Percentiles rank a stretch among this genome's conserved stretches.
These are phyloP conservation scores for Sextonia rubra DNA, from an alignment of 164 flowering plant species.

Conservation along the genomic window DNA sequence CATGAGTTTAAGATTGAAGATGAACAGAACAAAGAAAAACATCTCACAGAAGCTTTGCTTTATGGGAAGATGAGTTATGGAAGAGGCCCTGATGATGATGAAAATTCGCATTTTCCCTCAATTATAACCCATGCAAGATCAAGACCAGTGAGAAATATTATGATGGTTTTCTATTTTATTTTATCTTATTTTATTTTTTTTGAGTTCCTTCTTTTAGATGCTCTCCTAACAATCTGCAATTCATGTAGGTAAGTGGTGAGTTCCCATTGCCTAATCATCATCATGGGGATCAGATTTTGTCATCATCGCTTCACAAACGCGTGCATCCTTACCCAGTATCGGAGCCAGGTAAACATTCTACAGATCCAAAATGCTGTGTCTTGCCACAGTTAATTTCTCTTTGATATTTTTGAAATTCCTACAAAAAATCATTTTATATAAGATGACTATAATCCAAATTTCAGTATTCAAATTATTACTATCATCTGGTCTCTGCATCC, in stretches of 20 bases:
- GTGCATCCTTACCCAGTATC: slow-evolving; percentile 75
- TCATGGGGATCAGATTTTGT: slow-evolving; percentile 49
- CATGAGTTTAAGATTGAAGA: slow-evolving; percentile 85
- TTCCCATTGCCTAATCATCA: slow-evolving; percentile 51
- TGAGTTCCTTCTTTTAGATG: neutral
- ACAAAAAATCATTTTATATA: no score
- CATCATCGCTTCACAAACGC: slow-evolving; percentile 71
- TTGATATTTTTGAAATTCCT: no score
- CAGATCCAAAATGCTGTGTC: no score
- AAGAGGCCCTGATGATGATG: slow-evolving; percentile 81
- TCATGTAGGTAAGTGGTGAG: slow-evolving; percentile 77
- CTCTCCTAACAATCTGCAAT: neutral
- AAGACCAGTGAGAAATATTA: slow-evolving; percentile 47
- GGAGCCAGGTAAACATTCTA: slow-evolving; percentile 52
- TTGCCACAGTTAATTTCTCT: no score
- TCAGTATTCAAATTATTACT: no score
- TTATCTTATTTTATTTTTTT: neutral
- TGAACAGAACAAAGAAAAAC: slow-evolving; percentile 47
- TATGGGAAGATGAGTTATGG: slow-evolving; percentile 97
- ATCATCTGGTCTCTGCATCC: no score
- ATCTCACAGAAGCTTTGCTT: slow-evolving; percentile 79
- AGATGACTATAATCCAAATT: no score
- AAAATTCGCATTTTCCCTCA: slow-evolving; percentile 59
- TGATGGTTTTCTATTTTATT: neutral
- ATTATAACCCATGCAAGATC: slow-evolving; percentile 56